Conservation (phyloP, 176 grass and related monocot species). For the Lolium rigidum region DNA sequence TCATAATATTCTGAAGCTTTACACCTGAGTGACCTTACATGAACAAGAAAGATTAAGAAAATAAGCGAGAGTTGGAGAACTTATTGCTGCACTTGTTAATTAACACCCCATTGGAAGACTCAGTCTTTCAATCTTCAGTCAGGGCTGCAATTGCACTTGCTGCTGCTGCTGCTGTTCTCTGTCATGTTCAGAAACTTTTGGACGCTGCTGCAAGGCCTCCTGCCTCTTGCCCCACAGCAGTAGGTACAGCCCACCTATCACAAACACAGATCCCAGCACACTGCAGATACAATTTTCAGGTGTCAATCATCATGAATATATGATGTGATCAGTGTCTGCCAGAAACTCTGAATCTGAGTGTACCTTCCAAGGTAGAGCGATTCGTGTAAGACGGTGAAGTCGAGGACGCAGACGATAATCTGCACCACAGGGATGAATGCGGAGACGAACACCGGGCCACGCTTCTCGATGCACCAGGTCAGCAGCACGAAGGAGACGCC, state of each 20-base stretch:
- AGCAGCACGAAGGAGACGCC: conserved; percentile 74
- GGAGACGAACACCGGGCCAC: conserved; percentile 76
- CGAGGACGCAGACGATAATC: conserved; percentile 83
- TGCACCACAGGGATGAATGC: conserved; percentile 94
- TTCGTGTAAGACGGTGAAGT: conserved; percentile 77
- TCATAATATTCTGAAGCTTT: neutral
- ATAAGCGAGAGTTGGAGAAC: conserved; percentile 19
- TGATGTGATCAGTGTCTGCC: neutral
- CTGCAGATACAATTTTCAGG: conserved; percentile 35
- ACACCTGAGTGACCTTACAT: conserved; percentile 4
- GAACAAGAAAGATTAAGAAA: neutral
- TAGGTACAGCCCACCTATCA: conserved; percentile 80
- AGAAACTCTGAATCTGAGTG: neutral
- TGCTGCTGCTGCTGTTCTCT: conserved; percentile 53
- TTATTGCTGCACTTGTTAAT: conserved; percentile 52
- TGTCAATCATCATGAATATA: neutral
- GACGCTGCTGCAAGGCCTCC: conserved; percentile 50
- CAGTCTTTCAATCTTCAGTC: conserved; percentile 38
- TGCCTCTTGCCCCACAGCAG: conserved; percentile 90
- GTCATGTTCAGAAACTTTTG: conserved; percentile 49
- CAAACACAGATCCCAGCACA: conserved; percentile 68
- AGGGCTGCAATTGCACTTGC: conserved; percentile 50
- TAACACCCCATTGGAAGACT: neutral
- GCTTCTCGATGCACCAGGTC: conserved; percentile 94
- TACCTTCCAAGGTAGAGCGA: conserved; percentile 91